Base-by-base conservation (phyloP, 2,329 filamentous ascomycete genomes). In the Xylaria sp. region DNA sequence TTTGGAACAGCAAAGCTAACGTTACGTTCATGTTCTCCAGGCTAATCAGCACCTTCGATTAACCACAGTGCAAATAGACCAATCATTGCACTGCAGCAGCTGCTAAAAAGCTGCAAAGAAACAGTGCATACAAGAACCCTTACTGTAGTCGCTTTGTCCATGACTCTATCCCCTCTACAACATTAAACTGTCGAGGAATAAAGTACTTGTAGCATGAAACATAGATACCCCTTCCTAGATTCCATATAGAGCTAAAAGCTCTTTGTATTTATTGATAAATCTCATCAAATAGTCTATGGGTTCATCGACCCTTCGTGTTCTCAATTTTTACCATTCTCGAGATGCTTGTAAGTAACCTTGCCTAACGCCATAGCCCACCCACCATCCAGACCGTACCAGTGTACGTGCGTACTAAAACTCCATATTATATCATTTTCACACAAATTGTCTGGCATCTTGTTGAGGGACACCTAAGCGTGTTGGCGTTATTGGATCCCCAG, bases 381-480 rank as follows among this genome's bases (percentile, higher is more conserved):
- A 3, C 36, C 46, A 58, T 65, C 26, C 49, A 9, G 11, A 44
- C 26, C 26, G 31, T 44, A 2, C 23, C 6, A 1, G 15, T 51
- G 61, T 51, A 46, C 13, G 26, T 15, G 15, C 20, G 6, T 38
- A 44, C 58, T 61, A 49, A 57, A 28, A 49, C 7, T 26, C 17
- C 38, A 44, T 60, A 15, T 23, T 13, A 49, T 38, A 36, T 53
- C 4, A 13, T n/a, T 17, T 20, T 68, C 17, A 66, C 42, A 69
- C 63, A 15, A 66, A 63, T 26, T 69, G 63, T 26, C 59, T 66
- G 4, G 54, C n/a, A 7, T 54, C 53, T 42, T 69, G 67, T 15
- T 63, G 59, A 3, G 71, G 69, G 46, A 65, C 64, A 4, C 70
- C 70, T 11, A 59, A 49, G 4, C 51, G 65, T 4, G n/a, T 59